These are phyloP conservation scores for Hura crepitans DNA, from an alignment of 441 rosid genomes.

Conservation along the genomic window DNA sequence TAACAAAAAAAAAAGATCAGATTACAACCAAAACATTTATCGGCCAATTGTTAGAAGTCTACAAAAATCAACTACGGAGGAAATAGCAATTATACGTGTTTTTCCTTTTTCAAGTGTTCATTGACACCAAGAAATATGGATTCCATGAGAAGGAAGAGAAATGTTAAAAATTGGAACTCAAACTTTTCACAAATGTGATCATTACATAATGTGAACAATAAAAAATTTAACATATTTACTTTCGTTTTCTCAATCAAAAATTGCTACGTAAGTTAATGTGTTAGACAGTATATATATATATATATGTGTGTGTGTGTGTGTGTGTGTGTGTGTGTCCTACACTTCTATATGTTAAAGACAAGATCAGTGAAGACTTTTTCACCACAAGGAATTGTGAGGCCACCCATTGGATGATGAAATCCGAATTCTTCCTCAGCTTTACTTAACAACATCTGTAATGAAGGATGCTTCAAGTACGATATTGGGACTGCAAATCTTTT, in stretches of 20 bases:
- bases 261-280: no score
- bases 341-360: not conserved
- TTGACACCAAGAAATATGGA: no score
- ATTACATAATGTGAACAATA: no score
- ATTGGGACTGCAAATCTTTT: slow-evolving; percentile 63
- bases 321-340: not conserved
- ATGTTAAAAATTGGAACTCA: no score
- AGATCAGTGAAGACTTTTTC: slow-evolving; percentile 50
- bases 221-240: not conserved
- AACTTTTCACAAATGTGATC: no score
- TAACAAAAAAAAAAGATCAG: no score
- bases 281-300: not conserved
- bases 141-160: no score
- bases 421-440: slow-evolving; percentile 83
- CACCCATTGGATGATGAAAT: slow-evolving; percentile 66
- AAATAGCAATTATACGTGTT: no score
- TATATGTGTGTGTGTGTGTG: not conserved
- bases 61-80: no score
- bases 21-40: no score
- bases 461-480: slow-evolving; percentile 60
- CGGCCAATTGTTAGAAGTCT: no score
- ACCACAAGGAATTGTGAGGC: slow-evolving; percentile 73
- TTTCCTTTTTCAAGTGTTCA: no score
- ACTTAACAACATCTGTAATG: slow-evolving; percentile 50
- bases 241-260: not conserved